Conservation (phyloP, 352 stramenopile species). For the Phytopythium kandeliae region DNA sequence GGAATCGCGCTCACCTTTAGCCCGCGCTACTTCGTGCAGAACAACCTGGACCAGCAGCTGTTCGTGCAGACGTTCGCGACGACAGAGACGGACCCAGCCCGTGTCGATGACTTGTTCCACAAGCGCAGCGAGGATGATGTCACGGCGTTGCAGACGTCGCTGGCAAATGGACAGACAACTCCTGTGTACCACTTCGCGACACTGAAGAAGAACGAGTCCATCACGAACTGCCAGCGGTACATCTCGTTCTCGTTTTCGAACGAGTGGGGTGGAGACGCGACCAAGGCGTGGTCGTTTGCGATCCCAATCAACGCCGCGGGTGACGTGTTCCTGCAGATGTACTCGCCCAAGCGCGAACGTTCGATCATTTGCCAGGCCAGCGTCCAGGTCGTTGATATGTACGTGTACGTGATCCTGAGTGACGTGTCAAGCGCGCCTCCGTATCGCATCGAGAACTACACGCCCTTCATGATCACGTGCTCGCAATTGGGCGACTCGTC, state of each 20-base stretch:
- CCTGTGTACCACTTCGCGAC: slow-evolving; percentile 75
- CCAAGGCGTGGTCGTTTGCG: slow-evolving; percentile 71
- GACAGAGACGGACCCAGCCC: slow-evolving; percentile 52
- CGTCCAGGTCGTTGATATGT: slow-evolving; percentile 86
- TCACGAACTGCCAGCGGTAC: slow-evolving; percentile 61
- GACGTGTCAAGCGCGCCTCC: slow-evolving; percentile 75
- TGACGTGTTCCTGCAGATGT: slow-evolving; percentile 78
- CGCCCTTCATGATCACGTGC: slow-evolving; percentile 73
- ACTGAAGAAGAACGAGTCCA: slow-evolving; percentile 62
- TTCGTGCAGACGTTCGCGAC: slow-evolving; percentile 69
- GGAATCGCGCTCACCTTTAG: slow-evolving; percentile 73
- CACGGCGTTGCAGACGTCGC: slow-evolving; percentile 34
- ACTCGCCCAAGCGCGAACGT: slow-evolving; percentile 65
- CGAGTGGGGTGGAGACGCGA: slow-evolving; percentile 40
- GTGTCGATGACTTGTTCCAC: slow-evolving; percentile 65
- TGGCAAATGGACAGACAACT: slow-evolving; percentile 59
- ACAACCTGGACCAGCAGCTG: slow-evolving; percentile 74
- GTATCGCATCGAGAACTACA: slow-evolving; percentile 87
- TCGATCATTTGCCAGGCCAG: slow-evolving; percentile 79
- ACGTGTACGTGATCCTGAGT: slow-evolving; percentile 83
- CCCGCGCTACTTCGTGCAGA: slow-evolving; percentile 81
- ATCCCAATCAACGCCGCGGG: slow-evolving; percentile 73
- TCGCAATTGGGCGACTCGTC: slow-evolving; percentile 62
- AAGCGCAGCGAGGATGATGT: slow-evolving; percentile 62
- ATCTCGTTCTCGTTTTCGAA: slow-evolving; percentile 77